Percentiles rank a stretch among this genome's conserved stretches.
These are phyloP conservation scores for Coccinonectria pachysandricola DNA, from an alignment of 2,329 filamentous ascomycete genomes.

Conservation along the genomic window DNA sequence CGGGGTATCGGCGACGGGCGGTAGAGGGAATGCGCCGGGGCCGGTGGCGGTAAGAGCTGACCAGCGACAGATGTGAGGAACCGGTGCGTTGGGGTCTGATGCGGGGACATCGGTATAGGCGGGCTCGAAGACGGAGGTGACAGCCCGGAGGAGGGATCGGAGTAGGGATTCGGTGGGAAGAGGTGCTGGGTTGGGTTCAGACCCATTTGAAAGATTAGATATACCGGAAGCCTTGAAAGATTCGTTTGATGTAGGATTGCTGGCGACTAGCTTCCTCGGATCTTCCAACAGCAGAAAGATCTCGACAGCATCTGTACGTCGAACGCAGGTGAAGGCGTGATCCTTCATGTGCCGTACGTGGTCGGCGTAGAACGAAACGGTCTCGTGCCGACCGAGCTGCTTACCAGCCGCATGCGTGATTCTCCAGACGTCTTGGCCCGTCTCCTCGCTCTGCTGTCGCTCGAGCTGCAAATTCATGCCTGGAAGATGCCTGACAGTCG, in stretches of 20 bases:
- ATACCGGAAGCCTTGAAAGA: constrained; percentile 9
- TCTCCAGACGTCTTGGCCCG: constrained; percentile 44
- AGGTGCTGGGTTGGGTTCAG: constrained; percentile 5
- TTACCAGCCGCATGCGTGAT: constrained; percentile 75
- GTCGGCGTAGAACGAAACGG: constrained; percentile 67
- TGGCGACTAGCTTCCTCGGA: constrained; percentile 17
- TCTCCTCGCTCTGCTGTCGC: constrained; percentile 41
- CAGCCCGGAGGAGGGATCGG: constrained; percentile 35
- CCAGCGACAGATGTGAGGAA: constrained; percentile 35
- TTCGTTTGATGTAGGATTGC: constrained; percentile 9
- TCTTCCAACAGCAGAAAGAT: constrained; percentile 47
- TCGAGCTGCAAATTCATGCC: constrained; percentile 56
- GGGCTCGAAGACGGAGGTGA: constrained; percentile 34
- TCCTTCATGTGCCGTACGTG: constrained; percentile 69
- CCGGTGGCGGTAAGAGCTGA: constrained; percentile 44
- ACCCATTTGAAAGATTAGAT: constrained; percentile 3
- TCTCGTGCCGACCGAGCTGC: constrained; percentile 77
- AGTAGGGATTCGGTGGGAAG: constrained; percentile 31
- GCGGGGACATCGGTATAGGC: constrained; percentile 20
- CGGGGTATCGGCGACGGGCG: constrained; percentile 50
- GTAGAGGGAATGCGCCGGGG: constrained; percentile 57
- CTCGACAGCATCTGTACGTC: constrained; percentile 64
- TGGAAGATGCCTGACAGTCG: constrained; percentile 41
- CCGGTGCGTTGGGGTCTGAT: constrained; percentile 19
- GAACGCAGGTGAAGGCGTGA: constrained; percentile 71